These are phyloP conservation scores for Diaporthe nobilis DNA, from an alignment of 2,329 filamentous ascomycete species.

Conservation along the genomic window DNA sequence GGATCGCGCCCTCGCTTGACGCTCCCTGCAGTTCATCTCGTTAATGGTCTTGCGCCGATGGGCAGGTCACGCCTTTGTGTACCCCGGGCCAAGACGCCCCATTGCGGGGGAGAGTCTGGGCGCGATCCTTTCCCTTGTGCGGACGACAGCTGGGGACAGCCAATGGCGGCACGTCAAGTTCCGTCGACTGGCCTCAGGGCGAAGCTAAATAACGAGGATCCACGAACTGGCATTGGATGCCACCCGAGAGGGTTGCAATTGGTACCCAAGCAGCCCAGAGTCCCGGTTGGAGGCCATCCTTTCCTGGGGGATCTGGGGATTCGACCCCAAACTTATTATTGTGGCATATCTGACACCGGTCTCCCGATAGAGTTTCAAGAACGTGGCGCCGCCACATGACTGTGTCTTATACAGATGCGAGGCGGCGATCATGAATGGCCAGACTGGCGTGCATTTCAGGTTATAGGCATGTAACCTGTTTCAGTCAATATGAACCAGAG, in stretches of 20 bases:
- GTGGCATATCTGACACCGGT: conserved; percentile 5
- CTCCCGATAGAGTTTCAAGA: not conserved
- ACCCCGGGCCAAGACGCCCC: conserved; percentile 22
- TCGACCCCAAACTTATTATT: not conserved
- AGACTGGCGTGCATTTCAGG: not conserved
- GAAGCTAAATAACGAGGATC: not conserved
- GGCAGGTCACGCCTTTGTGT: conserved; percentile 12
- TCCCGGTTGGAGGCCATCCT: conserved; percentile 12
- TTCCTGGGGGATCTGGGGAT: not conserved
- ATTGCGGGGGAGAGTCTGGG: conserved; percentile 32
- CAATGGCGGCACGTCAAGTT: conserved; percentile 19
- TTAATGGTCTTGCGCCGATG: not conserved
- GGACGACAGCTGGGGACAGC: not conserved
- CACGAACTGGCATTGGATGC: conserved; percentile 13
- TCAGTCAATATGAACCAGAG: not conserved
- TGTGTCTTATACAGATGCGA: not conserved
- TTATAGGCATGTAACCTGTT: not conserved
- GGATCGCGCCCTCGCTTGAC: conserved; percentile 9
- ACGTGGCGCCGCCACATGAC: conserved; percentile 27
- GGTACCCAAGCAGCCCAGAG: conserved; percentile 23
- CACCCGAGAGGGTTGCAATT: conserved; percentile 25
- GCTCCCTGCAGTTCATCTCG: conserved; percentile 28
- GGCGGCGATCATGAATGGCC: not conserved
- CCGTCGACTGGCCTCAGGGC: not conserved
- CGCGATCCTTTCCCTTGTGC: conserved; percentile 14